Base-by-base conservation (phyloP, 148 eudicot species). In the Spergularia marina region DNA sequence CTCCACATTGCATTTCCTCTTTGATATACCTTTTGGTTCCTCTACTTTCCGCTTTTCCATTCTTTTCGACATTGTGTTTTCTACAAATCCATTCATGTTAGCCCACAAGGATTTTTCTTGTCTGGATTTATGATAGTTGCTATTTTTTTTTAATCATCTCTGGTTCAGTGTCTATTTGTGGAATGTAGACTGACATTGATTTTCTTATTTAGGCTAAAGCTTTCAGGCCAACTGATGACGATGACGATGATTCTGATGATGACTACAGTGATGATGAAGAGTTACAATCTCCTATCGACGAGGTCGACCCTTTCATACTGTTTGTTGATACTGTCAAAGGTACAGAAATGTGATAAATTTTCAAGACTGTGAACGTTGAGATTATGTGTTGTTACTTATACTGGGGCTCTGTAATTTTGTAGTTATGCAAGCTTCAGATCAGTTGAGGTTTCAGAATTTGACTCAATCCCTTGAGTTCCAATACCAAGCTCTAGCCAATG, bases 201-300 rank as follows among this genome's bases (percentile, higher is more conserved):
- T 59, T 44, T 54, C 44, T 30, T 58, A 20, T 82, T 44, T 71
- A 95, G 98, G 98, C 96, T 16, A 95, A 89, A 86, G 89, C 98
- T 57, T 95, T 89, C 84, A 88, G 93, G 65, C 73, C 83, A 12
- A 52, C 66, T 84, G 98, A 87, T 57, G 90, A 82, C 18, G 88
- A 90, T n/a, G 97, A 90, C 58, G 98, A 94, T 40, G 98, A 95
- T 73, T 84, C 96, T 10, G 98, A 91, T 78, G 96, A 95, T 70
- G 98, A 94, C 82, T 90, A 84, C 77, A 90, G 94, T 72, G 98
- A 95, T 70, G 96, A 92, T 77, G 99, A 95, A 66, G 97, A 91
- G 65, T 70, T 92, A 79, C 99, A 95, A 65, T 90, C 97, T 53
- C 97, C 97, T 15, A 90, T 95, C 72, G 97, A 92, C 82, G 96